Evolutionary conservation across 495 filamentous ascomycete genomes (phyloP), one percentile per base, ranked within the genome.

Genomic region (Parmelia sp.): DNA sequence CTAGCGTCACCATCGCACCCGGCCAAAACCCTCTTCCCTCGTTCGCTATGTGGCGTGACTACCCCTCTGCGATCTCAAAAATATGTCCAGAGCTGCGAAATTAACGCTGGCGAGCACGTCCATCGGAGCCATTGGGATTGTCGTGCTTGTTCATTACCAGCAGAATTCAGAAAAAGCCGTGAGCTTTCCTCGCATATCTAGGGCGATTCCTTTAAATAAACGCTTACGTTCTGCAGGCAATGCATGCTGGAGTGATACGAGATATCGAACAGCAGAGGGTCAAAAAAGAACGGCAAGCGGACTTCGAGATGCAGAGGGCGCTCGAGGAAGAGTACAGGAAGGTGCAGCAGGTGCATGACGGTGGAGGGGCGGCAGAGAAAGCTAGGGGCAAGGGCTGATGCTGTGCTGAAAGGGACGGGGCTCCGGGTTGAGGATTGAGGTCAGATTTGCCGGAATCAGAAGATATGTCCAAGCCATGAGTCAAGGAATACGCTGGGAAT

Each of bases 191-290:
- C 56, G 10, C 17, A 9, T 2, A 1, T 10, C 3, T 17, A 14
- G 31, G 37, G 0, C 29, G 7, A 21, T 21, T 29, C 19, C 35
- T 7, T 45, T 27, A 40, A 57, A 17, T 56, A 10, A 60, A 51
- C 25, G 58, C 62, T 47, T 58, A 61, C 57, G 57, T 8, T 35
- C 39, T 33, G 45, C 72, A 96, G 93, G 89, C 90, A 49, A 99
- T 99, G 94, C 94, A 99, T 72, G 84, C 85, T 63, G 95, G 95
- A 21, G 94, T 99, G 11, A 79, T 97, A 69, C 89, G 92, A 51
- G 95, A 97, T 69, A 89, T 96, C 79, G 92, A 97, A 71, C 93
- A 96, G 73, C 92, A 96, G 71, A 85, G 88, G 39, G 71, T 97
- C 58, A 96, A 96, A 77, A 82, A 83, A 68, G 89, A 95, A 73